Evolutionary conservation across 129 eudicot genomes (phyloP), one percentile per base, ranked within the genome.

Genomic region (Centaurea solstitialis): DNA sequence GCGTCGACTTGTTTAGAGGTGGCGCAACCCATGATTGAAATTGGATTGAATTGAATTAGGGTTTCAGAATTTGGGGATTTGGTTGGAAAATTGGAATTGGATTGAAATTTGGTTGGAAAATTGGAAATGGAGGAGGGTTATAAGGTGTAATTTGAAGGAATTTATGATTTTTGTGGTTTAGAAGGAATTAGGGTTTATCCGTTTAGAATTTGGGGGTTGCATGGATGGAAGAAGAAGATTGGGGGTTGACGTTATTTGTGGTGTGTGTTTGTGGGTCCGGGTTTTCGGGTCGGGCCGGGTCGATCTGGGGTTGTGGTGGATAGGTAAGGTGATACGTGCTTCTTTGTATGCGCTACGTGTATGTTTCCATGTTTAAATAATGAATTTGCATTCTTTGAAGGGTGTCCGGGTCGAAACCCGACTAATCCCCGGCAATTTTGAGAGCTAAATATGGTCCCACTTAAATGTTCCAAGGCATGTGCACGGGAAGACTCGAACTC

Each of bases 11-110:
- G 69, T 79, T 93, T 95, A 4, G 99, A 95, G n/a, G 99, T 86
- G 13, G 92, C 79, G 80, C 99, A 95, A 7, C 99, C 99, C 99
- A 95, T 94, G 74, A 13, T 53, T 3, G 80, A 33, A 39, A 26
- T 26, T 35, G 15, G 50, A 50, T 45, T 5, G 76, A 70, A 26
- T 26, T 2, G 30, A 70, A 26, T 26, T 2, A 2, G 13, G 76
- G 13, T 73, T 73, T 73, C 50, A 53, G 76, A 40, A 53, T 2
- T 61, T 61, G 2, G 50, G 7, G 13, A 69, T 68, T 26, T 20
- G 37, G 28, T 69, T 26, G 39, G 40, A 50, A 37, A 23, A 22
- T 53, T 3, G 80, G 23, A 39, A 26, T 26, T 35, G 15, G 50
- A 50, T 45, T 5, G 76, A 70, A 26, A 69, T 68, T 26, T 20